Conservation (phyloP, 2,329 filamentous ascomycete genomes). For the Botrytis galanthina region DNA sequence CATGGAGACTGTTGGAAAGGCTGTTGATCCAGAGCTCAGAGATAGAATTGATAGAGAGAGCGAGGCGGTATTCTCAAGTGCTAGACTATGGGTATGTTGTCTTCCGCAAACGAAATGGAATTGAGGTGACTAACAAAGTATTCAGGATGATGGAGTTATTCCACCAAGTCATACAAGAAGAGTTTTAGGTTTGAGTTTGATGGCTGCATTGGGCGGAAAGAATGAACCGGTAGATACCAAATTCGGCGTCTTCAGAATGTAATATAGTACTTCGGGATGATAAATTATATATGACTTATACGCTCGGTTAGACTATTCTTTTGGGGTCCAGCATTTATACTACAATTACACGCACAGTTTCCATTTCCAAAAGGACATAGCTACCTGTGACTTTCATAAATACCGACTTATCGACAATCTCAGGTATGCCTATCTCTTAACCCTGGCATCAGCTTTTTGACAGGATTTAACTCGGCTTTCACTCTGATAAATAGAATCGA, state of each 20-base stretch:
- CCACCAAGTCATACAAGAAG: conserved; percentile 71
- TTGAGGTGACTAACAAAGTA: background rate
- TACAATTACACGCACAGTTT: background rate
- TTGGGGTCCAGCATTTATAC: background rate
- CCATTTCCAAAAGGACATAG: background rate
- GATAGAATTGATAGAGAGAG: conserved; percentile 86
- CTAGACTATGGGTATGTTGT: conserved; percentile 71
- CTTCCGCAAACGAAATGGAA: conserved; percentile 12
- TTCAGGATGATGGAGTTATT: conserved; percentile 73
- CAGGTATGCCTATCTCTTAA: background rate
- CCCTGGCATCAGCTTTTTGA: background rate
- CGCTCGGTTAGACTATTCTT: background rate
- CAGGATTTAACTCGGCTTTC: background rate
- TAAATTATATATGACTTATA: background rate
- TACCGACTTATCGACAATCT: background rate
- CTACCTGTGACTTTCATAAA: background rate
- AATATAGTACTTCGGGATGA: conserved; percentile 32
- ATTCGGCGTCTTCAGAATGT: conserved; percentile 85
- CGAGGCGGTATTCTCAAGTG: conserved; percentile 83
- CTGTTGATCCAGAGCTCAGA: conserved; percentile 75
- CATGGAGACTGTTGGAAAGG: conserved; percentile 91
- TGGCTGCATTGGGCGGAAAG: conserved; percentile 67
- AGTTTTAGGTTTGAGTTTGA: conserved; percentile 70
- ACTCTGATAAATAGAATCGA: background rate
- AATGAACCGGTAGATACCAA: conserved; percentile 61